Percentiles rank a stretch among this genome's conserved stretches.
phyloP scores from a whole-genome alignment of 2,329 filamentous ascomycete species.

The Fragosphaeria purpurea region DNA sequence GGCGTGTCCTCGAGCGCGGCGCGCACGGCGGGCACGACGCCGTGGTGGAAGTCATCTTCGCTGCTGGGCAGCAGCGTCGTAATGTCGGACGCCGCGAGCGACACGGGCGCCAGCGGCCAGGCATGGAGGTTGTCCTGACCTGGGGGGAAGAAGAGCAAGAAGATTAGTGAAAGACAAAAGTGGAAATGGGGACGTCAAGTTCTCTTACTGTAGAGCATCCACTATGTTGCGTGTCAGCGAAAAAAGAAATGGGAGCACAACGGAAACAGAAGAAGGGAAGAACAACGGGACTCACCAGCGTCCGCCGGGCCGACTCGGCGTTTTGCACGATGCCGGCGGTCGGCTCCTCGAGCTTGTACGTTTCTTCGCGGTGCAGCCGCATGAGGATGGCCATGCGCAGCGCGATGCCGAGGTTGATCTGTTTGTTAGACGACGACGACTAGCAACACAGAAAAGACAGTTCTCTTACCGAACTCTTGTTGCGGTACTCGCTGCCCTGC shows the following conservation, averaged over 20 bases:
- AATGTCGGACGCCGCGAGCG: constrained; percentile 42
- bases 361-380: constrained; percentile 46
- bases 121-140: constrained; percentile 48
- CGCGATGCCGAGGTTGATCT: constrained; percentile 48
- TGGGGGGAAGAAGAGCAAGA: constrained; percentile 7
- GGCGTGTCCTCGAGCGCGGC: constrained; percentile 44
- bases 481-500: constrained; percentile 43
- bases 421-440: too few species aligned
- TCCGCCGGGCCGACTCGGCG: constrained; percentile 47
- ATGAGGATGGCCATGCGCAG: constrained; percentile 46
- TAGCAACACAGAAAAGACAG: too few species aligned
- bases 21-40: constrained; percentile 36
- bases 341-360: constrained; percentile 34
- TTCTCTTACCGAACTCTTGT: constrained; percentile 43
- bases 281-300: constrained; percentile 28
- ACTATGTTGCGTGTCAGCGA: constrained; percentile 24
- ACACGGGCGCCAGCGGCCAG: constrained; percentile 39
- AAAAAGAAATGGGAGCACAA: constrained; percentile 1
- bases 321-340: constrained; percentile 35
- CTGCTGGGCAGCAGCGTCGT: constrained; percentile 43
- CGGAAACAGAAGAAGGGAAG: background rate
- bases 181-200: background rate
- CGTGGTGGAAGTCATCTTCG: constrained; percentile 40
- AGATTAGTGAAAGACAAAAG: too few species aligned
- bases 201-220: constrained; percentile 43